A percentile compares a stretch with the other conserved stretches of the same genome.
Conservation (phyloP, 78 protist species). For the Dictyostelium purpureum region DNA sequence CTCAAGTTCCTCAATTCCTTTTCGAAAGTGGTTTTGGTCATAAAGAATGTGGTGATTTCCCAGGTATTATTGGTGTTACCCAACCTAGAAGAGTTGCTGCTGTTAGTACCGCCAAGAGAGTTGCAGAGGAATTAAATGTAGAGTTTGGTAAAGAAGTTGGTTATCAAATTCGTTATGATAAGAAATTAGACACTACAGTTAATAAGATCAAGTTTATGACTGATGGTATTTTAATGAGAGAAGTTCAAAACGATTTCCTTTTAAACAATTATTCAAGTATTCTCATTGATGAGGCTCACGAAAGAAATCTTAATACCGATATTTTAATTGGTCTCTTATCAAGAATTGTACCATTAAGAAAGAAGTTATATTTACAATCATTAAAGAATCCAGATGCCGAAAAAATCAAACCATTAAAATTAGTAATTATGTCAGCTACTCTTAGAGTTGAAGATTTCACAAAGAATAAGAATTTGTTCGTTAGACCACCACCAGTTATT, state of each 20-base stretch:
- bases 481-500: conserved; percentile 82
- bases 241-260: conserved; percentile 91
- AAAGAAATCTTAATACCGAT: conserved; percentile 92
- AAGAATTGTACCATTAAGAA: conserved; percentile 94
- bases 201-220: conserved; percentile 97
- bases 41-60: conserved; percentile 44
- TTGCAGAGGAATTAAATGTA: conserved; percentile 94
- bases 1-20: conserved; percentile 83
- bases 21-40: conserved; percentile 73
- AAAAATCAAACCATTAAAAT: conserved; percentile 90
- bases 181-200: neutral
- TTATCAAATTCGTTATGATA: conserved; percentile 95
- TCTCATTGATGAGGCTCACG: conserved; percentile 99
- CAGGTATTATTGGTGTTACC: conserved; percentile 97
- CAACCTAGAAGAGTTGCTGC: conserved; percentile 99
- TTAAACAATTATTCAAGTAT: conserved; percentile 90
- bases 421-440: conserved; percentile 99
- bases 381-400: neutral
- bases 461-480: conserved; percentile 87
- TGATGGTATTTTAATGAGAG: conserved; percentile 88
- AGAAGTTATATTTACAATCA: conserved; percentile 12
- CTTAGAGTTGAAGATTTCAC: conserved; percentile 94
- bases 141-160: conserved; percentile 85
- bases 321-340: conserved; percentile 97
- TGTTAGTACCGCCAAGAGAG: conserved; percentile 93